A percentile compares a stretch with the other conserved stretches of the same genome.
phyloP scores from a whole-genome alignment of 345 rosid species.

The Hypericum perforatum region DNA sequence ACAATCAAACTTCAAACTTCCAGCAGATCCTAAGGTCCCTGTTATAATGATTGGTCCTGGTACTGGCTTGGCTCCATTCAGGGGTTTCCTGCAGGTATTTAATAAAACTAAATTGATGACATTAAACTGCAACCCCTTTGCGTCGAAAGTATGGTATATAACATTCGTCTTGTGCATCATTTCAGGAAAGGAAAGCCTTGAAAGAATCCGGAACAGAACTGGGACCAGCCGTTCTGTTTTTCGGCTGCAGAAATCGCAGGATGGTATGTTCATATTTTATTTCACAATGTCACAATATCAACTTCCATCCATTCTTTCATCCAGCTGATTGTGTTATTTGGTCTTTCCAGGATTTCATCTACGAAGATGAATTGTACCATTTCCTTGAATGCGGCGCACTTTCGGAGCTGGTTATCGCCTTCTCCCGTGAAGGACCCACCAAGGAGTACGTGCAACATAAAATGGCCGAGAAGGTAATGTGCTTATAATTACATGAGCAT shows the following conservation, averaged over 20 bases:
- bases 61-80: conserved; percentile 95
- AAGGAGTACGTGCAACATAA: conserved; percentile 95
- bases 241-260: conserved; percentile 88
- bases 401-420: conserved; percentile 75
- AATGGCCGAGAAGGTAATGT: conserved; percentile 60
- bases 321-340: background rate
- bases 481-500: no score
- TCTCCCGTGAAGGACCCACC: conserved; percentile 94
- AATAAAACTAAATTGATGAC: background rate
- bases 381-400: conserved; percentile 60
- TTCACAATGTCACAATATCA: conserved; percentile 1
- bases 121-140: no score
- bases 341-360: conserved; percentile 66
- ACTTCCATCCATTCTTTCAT: background rate
- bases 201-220: conserved; percentile 70
- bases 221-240: conserved; percentile 72
- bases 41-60: conserved; percentile 96
- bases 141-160: no score
- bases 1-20: conserved; percentile 91
- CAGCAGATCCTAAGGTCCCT: conserved; percentile 62
- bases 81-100: conserved; percentile 87
- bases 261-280: conserved; percentile 34
- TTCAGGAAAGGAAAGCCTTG: conserved; percentile 69
- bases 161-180: no score
- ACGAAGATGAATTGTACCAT: conserved; percentile 71